Conservation (phyloP, 805 yeast genomes). For the Saccharomycopsis sp. region DNA sequence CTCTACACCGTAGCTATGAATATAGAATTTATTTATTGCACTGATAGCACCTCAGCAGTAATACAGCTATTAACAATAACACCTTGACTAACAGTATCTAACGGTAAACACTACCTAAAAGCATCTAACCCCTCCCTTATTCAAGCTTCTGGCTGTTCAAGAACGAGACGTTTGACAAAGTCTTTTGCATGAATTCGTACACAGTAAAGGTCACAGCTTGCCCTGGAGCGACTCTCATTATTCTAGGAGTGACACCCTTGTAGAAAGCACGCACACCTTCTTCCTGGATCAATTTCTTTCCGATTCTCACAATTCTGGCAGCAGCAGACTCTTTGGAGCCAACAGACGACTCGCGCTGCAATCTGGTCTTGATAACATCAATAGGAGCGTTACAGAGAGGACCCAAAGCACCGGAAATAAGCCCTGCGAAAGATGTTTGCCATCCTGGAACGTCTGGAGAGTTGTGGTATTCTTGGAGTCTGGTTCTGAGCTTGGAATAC, state of each 20-base stretch:
- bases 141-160: slow-evolving; percentile 1
- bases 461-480: slow-evolving; percentile 54
- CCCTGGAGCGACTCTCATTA: slow-evolving; percentile 99
- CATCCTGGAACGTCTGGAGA: slow-evolving; percentile 69
- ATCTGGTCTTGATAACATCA: slow-evolving; percentile 94
- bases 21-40: neutral
- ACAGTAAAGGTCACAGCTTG: slow-evolving; percentile 98
- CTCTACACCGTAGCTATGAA: too few relatives aligned
- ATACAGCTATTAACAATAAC: too few relatives aligned
- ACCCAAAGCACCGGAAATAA: slow-evolving; percentile 93
- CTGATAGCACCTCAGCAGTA: too few relatives aligned
- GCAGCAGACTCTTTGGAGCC: slow-evolving; percentile 57
- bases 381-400: slow-evolving; percentile 97
- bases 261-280: slow-evolving; percentile 87
- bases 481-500: slow-evolving; percentile 75
- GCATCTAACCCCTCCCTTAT: neutral
- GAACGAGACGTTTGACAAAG: neutral
- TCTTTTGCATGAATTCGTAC: slow-evolving; percentile 73
- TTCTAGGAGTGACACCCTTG: slow-evolving; percentile 97
- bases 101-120: neutral
- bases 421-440: slow-evolving; percentile 90
- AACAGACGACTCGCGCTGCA: slow-evolving; percentile 79
- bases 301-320: slow-evolving; percentile 74
- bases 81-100: too few relatives aligned
- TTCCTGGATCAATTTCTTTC: slow-evolving; percentile 72